phyloP scores from a whole-genome alignment of 2,329 filamentous ascomycete genomes.

The Massarina eburnea region DNA sequence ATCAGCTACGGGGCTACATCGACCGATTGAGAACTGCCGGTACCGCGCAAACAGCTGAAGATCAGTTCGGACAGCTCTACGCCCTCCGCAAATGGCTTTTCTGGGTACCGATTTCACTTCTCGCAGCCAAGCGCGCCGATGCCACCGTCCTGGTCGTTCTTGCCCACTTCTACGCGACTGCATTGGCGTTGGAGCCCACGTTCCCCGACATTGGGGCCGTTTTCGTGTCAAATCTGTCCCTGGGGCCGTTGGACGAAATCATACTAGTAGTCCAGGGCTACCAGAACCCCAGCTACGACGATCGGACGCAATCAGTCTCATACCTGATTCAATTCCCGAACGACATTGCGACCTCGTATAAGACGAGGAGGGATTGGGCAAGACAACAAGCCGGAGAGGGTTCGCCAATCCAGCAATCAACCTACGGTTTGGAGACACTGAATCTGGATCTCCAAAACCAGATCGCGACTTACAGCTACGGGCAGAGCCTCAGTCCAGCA shows the following conservation, averaged over 20 bases:
- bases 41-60: constrained; percentile 60
- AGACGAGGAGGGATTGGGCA: constrained; percentile 43
- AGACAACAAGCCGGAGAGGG: constrained; percentile 39
- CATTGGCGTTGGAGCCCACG: constrained; percentile 82
- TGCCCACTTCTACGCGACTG: constrained; percentile 88
- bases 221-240: constrained; percentile 69
- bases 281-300: constrained; percentile 44
- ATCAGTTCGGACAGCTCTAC: constrained; percentile 88
- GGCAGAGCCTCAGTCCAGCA: constrained; percentile 51
- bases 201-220: constrained; percentile 89
- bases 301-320: constrained; percentile 46
- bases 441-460: constrained; percentile 45
- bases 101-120: constrained; percentile 85
- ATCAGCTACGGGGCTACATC: constrained; percentile 51
- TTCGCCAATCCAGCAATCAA: constrained; percentile 37
- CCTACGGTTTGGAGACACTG: constrained; percentile 42
- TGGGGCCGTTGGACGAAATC: constrained; percentile 84
- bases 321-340: constrained; percentile 51
- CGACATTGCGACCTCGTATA: constrained; percentile 47
- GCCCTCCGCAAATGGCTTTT: constrained; percentile 91
- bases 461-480: constrained; percentile 45
- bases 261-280: constrained; percentile 66
- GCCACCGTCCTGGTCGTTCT: constrained; percentile 79
- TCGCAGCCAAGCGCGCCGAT: constrained; percentile 75
- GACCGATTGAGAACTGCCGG: constrained; percentile 46